These are phyloP conservation scores for Rhodomyrtus tomentosa DNA, from an alignment of 345 rosid species.

Conservation along the genomic window DNA sequence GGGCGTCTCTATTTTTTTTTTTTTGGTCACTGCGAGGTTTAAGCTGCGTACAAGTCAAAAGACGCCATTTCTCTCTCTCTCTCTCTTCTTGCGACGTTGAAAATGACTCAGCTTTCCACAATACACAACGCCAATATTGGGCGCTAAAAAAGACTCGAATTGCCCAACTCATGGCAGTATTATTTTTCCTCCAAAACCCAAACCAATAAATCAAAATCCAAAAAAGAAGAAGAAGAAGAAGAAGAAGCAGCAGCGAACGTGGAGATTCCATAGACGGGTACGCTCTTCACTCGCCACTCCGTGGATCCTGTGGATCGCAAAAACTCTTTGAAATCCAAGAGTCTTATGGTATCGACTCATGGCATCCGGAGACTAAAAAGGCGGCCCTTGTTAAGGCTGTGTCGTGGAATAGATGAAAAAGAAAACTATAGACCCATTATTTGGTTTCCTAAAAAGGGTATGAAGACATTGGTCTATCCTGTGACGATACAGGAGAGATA, in stretches of 20 bases:
- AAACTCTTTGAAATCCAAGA: not conserved
- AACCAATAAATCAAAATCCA: not conserved
- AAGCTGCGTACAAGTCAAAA: conserved; percentile 53
- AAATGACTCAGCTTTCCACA: conserved; percentile 24
- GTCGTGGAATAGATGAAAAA: not conserved
- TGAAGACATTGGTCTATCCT: not conserved
- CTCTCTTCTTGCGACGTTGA: conserved; percentile 7
- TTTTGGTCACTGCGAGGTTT: conserved; percentile 35
- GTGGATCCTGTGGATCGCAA: not conserved
- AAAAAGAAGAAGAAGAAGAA: not conserved
- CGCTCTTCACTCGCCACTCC: not conserved
- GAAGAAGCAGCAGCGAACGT: not conserved
- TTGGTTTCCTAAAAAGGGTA: not conserved
- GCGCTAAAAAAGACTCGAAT: not conserved
- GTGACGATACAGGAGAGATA: not conserved
- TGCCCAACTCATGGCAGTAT: not conserved
- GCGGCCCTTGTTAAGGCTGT: not conserved
- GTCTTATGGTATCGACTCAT: not conserved
- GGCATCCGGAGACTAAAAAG: not conserved
- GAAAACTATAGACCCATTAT: not conserved
- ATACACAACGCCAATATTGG: not conserved
- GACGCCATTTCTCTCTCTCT: conserved; percentile 29
- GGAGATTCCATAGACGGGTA: not conserved
- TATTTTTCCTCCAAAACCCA: not conserved
- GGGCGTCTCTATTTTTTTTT: conserved; percentile 8